phyloP scores from a whole-genome alignment of 2,329 filamentous ascomycete genomes.

The Xylariaceae sp. region DNA sequence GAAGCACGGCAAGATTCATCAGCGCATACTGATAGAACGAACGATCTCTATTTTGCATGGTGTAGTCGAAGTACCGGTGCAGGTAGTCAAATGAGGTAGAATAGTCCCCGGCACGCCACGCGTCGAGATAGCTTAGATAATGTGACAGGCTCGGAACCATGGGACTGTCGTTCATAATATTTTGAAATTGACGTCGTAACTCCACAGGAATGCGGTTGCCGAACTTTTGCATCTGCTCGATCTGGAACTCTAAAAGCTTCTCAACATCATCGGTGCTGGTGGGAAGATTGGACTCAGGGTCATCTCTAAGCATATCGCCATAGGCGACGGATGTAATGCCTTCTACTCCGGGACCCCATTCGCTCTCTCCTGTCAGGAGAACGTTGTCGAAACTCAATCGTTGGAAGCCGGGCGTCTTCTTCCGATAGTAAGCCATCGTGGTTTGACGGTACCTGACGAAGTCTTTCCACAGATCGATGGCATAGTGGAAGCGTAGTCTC shows the following conservation, averaged over 20 bases:
- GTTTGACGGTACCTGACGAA: conserved; percentile 79
- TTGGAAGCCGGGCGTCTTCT: conserved; percentile 56
- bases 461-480: conserved; percentile 72
- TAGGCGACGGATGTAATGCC: conserved; percentile 45
- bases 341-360: conserved; percentile 47
- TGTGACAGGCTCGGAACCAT: conserved; percentile 70
- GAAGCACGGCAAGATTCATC: conserved; percentile 86
- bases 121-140: conserved; percentile 82
- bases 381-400: conserved; percentile 55
- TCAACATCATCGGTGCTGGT: conserved; percentile 79
- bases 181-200: conserved; percentile 66
- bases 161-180: conserved; percentile 62
- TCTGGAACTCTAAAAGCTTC: conserved; percentile 78
- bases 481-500: conserved; percentile 74
- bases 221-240: conserved; percentile 79
- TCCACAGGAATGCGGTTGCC: conserved; percentile 74
- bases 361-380: conserved; percentile 43
- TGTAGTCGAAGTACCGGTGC: conserved; percentile 95
- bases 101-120: conserved; percentile 88
- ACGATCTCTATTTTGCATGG: conserved; percentile 78
- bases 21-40: conserved; percentile 92
- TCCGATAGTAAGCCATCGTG: conserved; percentile 62
- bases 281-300: conserved; percentile 35
- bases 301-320: conserved; percentile 46
- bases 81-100: conserved; percentile 85